Percentiles rank a stretch among this genome's conserved stretches.
Conservation (phyloP, 1,139 yeast genomes). For the Diutina mesorugosa region DNA sequence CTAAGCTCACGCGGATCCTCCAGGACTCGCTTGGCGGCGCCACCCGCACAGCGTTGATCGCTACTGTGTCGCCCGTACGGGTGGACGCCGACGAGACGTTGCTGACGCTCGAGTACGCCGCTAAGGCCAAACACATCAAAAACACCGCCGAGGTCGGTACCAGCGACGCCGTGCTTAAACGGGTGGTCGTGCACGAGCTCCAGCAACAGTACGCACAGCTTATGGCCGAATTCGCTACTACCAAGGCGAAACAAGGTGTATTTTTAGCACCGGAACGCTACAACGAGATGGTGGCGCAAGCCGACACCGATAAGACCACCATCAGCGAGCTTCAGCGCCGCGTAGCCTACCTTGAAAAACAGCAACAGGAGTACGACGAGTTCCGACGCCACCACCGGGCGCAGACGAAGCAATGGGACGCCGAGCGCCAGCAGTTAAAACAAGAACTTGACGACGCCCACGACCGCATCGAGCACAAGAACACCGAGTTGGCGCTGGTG, state of each 20-base stretch:
- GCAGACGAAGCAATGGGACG: background rate
- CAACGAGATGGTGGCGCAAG: conserved; percentile 3
- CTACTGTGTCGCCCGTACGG: conserved; percentile 8
- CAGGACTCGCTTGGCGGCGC: conserved; percentile 9
- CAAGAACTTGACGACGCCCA: background rate
- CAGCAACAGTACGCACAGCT: conserved; percentile 43
- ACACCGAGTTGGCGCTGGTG: background rate
- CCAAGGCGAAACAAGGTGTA: conserved; percentile 36
- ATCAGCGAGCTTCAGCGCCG: background rate
- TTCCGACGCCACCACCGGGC: background rate
- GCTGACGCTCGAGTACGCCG: conserved; percentile 8
- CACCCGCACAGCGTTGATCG: conserved; percentile 8
- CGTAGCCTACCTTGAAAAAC: background rate
- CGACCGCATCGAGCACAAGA: background rate
- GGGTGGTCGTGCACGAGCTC: conserved; percentile 44
- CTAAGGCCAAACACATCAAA: conserved; percentile 13
- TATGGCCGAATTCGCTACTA: conserved; percentile 46
- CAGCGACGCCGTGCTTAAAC: conserved; percentile 39
- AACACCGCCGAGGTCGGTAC: conserved; percentile 41
- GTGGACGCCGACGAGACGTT: conserved; percentile 7
- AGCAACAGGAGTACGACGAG: background rate
- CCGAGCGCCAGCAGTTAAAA: background rate
- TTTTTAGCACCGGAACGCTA: conserved; percentile 6
- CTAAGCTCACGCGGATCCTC: conserved; percentile 8
- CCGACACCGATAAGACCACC: background rate